These are phyloP conservation scores for Arctium minus DNA, from an alignment of 129 eudicot genomes.

Conservation along the genomic window DNA sequence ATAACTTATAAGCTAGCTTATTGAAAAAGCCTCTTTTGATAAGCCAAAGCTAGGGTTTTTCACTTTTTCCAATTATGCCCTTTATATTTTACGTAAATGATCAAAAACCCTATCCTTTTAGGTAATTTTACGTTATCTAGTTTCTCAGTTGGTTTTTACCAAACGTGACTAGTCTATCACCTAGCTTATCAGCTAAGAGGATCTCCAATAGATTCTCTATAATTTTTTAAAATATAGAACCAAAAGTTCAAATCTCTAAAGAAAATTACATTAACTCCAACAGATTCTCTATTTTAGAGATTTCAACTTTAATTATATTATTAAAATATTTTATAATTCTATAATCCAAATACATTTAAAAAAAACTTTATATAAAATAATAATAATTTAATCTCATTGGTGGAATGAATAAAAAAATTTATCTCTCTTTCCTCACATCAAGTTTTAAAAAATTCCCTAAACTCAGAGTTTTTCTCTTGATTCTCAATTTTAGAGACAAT, in stretches of 20 bases:
- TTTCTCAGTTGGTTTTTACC: too few species aligned
- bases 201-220: neutral
- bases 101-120: neutral
- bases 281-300: neutral
- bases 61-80: neutral
- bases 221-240: neutral
- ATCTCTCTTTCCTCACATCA: neutral
- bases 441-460: neutral
- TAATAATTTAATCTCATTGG: neutral
- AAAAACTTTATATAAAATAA: neutral
- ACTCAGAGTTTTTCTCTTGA: neutral
- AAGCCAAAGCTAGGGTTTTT: neutral
- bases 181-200: neutral
- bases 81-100: neutral
- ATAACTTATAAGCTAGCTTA: neutral
- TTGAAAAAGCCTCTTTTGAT: neutral
- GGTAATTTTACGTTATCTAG: too few species aligned
- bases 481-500: neutral
- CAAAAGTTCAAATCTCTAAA: neutral
- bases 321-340: neutral
- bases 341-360: neutral
- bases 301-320: neutral
- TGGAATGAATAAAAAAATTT: neutral
- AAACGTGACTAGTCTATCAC: too few species aligned
- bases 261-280: neutral